These are phyloP conservation scores for Penicillium digitatum DNA, from an alignment of 2,329 filamentous ascomycete genomes.

Conservation along the genomic window DNA sequence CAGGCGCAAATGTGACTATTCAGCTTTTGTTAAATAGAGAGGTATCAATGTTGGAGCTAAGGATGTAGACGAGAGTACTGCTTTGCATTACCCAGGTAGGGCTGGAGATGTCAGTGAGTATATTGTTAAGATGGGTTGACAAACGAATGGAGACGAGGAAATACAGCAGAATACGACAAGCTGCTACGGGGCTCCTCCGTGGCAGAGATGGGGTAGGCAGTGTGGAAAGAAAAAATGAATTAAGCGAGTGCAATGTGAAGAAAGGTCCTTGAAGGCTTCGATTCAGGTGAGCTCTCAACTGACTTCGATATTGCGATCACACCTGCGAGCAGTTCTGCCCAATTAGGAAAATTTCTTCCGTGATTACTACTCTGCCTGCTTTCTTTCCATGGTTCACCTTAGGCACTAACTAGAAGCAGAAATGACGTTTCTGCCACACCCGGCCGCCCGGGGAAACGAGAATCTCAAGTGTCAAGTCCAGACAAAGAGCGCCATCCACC, in stretches of 20 bases:
- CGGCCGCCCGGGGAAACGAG: conserved; percentile 7
- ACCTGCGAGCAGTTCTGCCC: background rate
- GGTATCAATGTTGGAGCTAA: background rate
- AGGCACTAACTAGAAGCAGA: background rate
- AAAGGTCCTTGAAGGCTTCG: background rate
- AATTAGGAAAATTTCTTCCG: background rate
- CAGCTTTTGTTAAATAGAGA: background rate
- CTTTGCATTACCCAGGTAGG: background rate
- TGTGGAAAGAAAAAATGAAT: background rate
- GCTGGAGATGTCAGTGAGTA: background rate
- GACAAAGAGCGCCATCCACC: conserved; percentile 1
- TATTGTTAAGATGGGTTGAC: background rate
- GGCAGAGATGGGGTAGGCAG: background rate
- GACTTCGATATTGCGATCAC: background rate
- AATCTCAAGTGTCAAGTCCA: conserved; percentile 5
- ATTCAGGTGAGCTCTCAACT: background rate
- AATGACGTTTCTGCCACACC: conserved; percentile 11
- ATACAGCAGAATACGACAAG: background rate
- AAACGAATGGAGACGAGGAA: background rate
- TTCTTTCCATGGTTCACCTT: background rate
- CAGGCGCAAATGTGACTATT: background rate
- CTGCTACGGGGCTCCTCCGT: background rate
- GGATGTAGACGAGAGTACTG: background rate
- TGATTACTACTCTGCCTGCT: background rate
- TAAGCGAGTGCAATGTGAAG: background rate